Conservation (phyloP, 306 rosid genomes). For the Prunus mira region DNA sequence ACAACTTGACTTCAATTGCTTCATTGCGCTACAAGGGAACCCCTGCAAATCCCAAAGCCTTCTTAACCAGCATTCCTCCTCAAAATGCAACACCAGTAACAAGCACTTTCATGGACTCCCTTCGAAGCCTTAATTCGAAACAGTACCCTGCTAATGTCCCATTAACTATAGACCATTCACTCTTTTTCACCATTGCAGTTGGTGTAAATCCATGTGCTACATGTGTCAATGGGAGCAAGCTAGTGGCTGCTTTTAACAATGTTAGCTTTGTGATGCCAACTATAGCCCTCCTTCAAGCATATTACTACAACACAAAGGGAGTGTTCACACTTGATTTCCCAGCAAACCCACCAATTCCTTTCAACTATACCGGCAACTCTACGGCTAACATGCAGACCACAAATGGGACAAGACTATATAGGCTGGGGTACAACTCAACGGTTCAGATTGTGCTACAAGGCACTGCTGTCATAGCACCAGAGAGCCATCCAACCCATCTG, state of each 20-base stretch:
- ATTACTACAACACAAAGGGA: conserved; percentile 50
- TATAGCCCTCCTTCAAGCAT: conserved; percentile 65
- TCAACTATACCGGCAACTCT: conserved; percentile 55
- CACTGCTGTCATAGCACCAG: conserved; percentile 58
- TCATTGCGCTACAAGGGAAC: conserved; percentile 54
- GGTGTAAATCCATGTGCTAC: conserved; percentile 53
- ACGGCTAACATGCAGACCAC: conserved; percentile 47
- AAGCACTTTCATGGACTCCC: conserved; percentile 35
- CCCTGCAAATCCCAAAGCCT: conserved; percentile 28
- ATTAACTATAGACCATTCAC: conserved; percentile 46
- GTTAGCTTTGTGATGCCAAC: conserved; percentile 53
- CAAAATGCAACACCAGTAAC: conserved; percentile 58
- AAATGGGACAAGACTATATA: conserved; percentile 55
- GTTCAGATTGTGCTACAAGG: conserved; percentile 63
- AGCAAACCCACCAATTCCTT: conserved; percentile 45
- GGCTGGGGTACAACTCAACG: conserved; percentile 46
- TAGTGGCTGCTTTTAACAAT: conserved; percentile 57
- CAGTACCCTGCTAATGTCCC: conserved; percentile 61
- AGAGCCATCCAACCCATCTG: conserved; percentile 67
- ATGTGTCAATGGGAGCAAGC: conserved; percentile 36
- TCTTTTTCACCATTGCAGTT: conserved; percentile 47
- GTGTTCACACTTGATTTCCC: conserved; percentile 69
- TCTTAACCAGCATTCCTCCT: conserved; percentile 47
- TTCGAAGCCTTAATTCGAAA: conserved; percentile 63
- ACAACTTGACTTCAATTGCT: conserved; percentile 53